Base-by-base conservation (phyloP, 1,284 basidiomycete species). In the Ustanciosporium gigantosporum region DNA sequence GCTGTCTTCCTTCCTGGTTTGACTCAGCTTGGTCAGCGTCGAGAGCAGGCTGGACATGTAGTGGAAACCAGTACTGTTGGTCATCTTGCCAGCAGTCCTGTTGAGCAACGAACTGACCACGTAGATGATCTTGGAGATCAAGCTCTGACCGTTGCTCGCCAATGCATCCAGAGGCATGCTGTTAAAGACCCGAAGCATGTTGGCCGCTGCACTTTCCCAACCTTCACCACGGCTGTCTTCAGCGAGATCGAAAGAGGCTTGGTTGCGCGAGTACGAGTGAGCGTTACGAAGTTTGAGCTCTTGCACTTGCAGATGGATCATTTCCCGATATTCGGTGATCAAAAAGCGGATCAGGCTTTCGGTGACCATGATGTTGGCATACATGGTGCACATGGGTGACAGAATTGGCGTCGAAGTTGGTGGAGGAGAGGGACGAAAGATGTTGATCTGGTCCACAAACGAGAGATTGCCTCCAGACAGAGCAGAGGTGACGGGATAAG, bases 341-440 rank as follows among this genome's bases (percentile, higher is more conserved):
- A 69, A 38, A 46, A 69, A 69, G 2, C 67, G 55, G 14, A 65
- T 51, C 32, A 69, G 61, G 14, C 47, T 48, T 36, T 64, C 67
- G 24, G 67, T 69, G 23, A 61, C 42, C 4, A 69, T 51, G 14
- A 69, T 59, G 51, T 69, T 69, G 49, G 67, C 67, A 31, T 66
- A 52, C 55, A 66, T 53, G n/a, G 64, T 69, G 25, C 59, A 66
- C 47, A 62, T 61, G 35, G 59, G 64, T 9, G 58, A 59, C 8
- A 69, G 43, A 3, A 60, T 45, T 8, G 57, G 53, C 7, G 52
- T 46, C 2, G 48, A 41, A 0, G 31, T 23, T 3, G 55, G 51
- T 3, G 59, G 52, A 3, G 64, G 58, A 4, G 64, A 52, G 1
- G 67, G 67, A 0, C 55, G 59, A 37, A 69, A 67, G 15, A 61